Conservation (phyloP, 1,139 yeast genomes). For the Dujonia santamariae region DNA sequence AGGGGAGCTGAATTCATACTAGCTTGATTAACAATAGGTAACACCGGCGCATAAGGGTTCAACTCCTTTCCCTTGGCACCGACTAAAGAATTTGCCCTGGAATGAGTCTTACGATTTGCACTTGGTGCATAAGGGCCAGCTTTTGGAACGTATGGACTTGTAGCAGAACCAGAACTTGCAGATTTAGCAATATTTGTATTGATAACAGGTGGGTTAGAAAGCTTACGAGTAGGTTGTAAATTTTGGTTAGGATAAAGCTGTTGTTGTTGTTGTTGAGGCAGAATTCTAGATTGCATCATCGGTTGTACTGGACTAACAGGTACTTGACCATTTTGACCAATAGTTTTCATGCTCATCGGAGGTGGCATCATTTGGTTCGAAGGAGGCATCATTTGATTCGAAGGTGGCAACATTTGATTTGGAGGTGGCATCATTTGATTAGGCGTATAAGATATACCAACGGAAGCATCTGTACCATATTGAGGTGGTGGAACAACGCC, state of each 20-base stretch:
- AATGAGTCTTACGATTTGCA: constrained; percentile 33
- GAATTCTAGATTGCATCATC: too few species aligned
- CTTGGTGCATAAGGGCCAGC: constrained; percentile 49
- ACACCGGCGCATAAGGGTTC: constrained; percentile 45
- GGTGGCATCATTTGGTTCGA: constrained; percentile 8
- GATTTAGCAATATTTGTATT: constrained; percentile 20
- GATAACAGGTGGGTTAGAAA: constrained; percentile 9
- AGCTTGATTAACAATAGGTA: constrained; percentile 17
- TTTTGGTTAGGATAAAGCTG: too few species aligned
- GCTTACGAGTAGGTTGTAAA: constrained; percentile 4
- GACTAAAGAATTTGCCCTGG: constrained; percentile 42
- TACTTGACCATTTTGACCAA: constrained; percentile 6
- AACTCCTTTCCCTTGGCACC: constrained; percentile 42
- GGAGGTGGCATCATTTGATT: too few species aligned
- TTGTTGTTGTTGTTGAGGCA: too few species aligned
- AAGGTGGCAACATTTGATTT: too few species aligned
- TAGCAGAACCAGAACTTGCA: constrained; percentile 17
- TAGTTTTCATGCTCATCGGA: constrained; percentile 3
- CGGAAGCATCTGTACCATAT: too few species aligned
- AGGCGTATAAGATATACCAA: too few species aligned
- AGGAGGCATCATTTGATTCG: background rate
- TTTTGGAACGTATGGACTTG: constrained; percentile 45
- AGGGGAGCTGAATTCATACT: constrained; percentile 1
- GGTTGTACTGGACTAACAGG: constrained; percentile 1
- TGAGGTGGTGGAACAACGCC: constrained; percentile 9